Percentiles rank a stretch among this genome's conserved stretches.
Evolutionary conservation across 345 rosid species (phyloP).

Genomic region (Sisymbrium irio): DNA sequence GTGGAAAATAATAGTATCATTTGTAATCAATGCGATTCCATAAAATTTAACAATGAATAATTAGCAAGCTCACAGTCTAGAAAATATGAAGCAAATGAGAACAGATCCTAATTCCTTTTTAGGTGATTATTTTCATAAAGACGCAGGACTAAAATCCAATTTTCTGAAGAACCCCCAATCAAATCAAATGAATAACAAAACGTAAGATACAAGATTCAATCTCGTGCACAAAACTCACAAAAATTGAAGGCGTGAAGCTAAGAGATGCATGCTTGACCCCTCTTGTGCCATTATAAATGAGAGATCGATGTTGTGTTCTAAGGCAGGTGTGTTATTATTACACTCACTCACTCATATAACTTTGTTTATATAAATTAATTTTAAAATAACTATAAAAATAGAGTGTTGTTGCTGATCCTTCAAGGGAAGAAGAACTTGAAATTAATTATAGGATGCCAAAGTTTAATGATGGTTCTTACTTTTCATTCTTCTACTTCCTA

Average conservation of each 20-base stretch:
- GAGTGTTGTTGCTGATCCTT: conserved; percentile 33
- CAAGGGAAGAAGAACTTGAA: conserved; percentile 32
- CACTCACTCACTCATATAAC: conserved; percentile 27
- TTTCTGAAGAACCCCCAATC: not conserved
- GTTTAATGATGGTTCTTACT: conserved; percentile 28
- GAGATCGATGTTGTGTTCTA: conserved; percentile 22
- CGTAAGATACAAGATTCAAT: conserved; percentile 31
- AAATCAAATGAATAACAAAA: conserved; percentile 8
- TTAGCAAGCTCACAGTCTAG: not conserved
- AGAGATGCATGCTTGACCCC: conserved; percentile 38
- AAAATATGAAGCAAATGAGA: not conserved
- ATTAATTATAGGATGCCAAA: conserved; percentile 24
- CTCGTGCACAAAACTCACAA: conserved; percentile 21
- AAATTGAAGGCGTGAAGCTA: conserved; percentile 32
- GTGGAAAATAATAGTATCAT: not conserved
- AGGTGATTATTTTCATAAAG: not conserved
- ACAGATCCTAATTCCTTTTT: not conserved
- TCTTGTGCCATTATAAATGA: conserved; percentile 16
- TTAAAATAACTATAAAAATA: not conserved
- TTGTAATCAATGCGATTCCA: not conserved
- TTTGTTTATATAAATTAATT: not conserved
- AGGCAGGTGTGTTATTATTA: conserved; percentile 32
- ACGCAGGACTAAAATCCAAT: not conserved
- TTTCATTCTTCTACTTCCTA: conserved; percentile 18
- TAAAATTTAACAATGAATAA: not conserved